Conservation (phyloP, 768 basidiomycete genomes). For the Russula brevipes region DNA sequence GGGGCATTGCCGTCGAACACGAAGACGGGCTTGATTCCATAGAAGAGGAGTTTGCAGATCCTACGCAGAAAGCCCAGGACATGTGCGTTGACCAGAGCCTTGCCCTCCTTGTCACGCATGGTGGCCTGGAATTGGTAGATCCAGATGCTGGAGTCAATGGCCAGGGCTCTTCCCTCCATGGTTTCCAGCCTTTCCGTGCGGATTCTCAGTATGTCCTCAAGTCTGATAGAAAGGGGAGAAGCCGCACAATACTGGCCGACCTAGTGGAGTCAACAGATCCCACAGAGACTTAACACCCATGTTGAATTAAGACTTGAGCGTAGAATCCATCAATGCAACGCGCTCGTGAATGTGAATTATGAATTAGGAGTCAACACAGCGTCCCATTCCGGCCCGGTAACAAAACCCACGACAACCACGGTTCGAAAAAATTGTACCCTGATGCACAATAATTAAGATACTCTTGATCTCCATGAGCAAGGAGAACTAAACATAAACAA, state of each 20-base stretch:
- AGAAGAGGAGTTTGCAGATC: constrained; percentile 91
- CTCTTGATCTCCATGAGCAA: neutral
- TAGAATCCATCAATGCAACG: neutral
- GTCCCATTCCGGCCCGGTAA: neutral
- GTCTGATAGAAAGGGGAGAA: neutral
- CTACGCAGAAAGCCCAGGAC: constrained; percentile 86
- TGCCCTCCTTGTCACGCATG: constrained; percentile 96
- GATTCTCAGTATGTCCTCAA: neutral
- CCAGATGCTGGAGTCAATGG: constrained; percentile 99
- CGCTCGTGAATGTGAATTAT: neutral
- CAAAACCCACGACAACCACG: too few species aligned
- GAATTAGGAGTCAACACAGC: too few species aligned
- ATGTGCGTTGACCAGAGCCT: constrained; percentile 86
- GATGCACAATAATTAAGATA: neutral
- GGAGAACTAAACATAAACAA: neutral
- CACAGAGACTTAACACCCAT: constrained; percentile 99
- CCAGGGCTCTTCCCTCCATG: constrained; percentile 90
- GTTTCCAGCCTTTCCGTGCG: constrained; percentile 64
- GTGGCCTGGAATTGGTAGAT: constrained; percentile 99
- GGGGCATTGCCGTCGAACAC: constrained; percentile 99
- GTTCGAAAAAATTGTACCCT: too few species aligned
- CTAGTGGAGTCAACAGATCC: constrained; percentile 88
- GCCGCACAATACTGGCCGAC: constrained; percentile 80
- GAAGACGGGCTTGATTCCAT: constrained; percentile 97
- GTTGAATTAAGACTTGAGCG: neutral